Evolutionary conservation across 164 flowering plant species (phyloP).

Genomic region (Aristolochia fimbriata): DNA sequence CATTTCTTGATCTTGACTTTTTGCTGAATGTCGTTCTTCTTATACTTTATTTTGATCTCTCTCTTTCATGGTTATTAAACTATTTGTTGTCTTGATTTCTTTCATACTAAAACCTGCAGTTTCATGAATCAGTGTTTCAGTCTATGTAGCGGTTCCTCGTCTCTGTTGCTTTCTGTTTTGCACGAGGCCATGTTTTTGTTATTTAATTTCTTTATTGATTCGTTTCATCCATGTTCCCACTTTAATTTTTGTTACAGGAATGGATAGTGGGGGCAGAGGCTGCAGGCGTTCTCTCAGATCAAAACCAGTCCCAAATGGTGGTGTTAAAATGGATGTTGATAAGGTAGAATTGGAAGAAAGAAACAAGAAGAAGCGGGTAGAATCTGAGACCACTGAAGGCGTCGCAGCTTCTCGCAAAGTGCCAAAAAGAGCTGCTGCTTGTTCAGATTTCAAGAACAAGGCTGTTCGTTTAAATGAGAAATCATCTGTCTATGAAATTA

Average conservation of each 20-base stretch:
- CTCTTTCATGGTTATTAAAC: no score
- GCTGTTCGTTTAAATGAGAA: constrained; percentile 33
- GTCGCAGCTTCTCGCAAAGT: constrained; percentile 24
- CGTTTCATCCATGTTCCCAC: background rate
- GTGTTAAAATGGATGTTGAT: constrained; percentile 5
- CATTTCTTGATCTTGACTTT: no score
- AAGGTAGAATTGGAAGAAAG: background rate
- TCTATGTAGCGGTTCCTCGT: no score
- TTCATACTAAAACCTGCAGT: no score
- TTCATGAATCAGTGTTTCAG: no score
- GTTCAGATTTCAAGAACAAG: constrained; percentile 58
- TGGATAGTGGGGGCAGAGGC: constrained; percentile 9
- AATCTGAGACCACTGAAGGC: constrained; percentile 8
- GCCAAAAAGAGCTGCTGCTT: constrained; percentile 81
- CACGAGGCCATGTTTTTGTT: no score
- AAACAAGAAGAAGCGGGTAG: constrained; percentile 19
- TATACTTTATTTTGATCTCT: no score
- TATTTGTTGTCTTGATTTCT: no score
- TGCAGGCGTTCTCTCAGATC: background rate
- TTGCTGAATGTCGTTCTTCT: no score
- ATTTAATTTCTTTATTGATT: no score
- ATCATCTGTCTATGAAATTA: constrained; percentile 28
- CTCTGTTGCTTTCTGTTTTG: no score
- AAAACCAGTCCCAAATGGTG: constrained; percentile 3
- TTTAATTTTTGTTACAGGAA: constrained; percentile 4